phyloP scores from a whole-genome alignment of 345 rosid genomes.

The Rhizophora apiculata region DNA sequence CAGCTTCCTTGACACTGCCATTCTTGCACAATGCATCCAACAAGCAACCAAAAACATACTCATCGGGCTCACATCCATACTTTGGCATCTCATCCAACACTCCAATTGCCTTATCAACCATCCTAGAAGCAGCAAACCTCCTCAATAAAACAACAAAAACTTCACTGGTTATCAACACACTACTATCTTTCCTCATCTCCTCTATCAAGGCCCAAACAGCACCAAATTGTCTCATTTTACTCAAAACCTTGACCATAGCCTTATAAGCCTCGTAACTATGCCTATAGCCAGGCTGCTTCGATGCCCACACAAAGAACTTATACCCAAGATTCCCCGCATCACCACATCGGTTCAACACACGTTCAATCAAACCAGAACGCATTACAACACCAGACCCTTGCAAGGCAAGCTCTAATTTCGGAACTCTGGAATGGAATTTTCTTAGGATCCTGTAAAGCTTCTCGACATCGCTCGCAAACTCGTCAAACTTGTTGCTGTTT shows the following conservation, averaged over 20 bases:
- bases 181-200: conserved; percentile 76
- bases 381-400: conserved; percentile 65
- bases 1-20: conserved; percentile 80
- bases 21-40: conserved; percentile 83
- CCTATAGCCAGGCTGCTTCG: conserved; percentile 67
- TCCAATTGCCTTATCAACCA: conserved; percentile 81
- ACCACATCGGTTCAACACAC: conserved; percentile 84
- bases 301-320: conserved; percentile 75
- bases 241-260: conserved; percentile 63
- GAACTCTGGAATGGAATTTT: conserved; percentile 63
- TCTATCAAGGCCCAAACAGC: conserved; percentile 86
- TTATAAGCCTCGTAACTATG: conserved; percentile 67
- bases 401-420: conserved; percentile 75
- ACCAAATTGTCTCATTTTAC: conserved; percentile 85
- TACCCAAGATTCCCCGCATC: conserved; percentile 88
- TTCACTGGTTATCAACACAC: conserved; percentile 64
- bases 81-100: conserved; percentile 92
- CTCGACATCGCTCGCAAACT: conserved; percentile 72
- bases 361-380: conserved; percentile 68
- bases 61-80: conserved; percentile 78
- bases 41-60: conserved; percentile 67
- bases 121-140: conserved; percentile 63
- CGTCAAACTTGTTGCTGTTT: conserved; percentile 35
- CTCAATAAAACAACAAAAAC: conserved; percentile 66
- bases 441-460: conserved; percentile 68